Conservation (phyloP, 2,329 filamentous ascomycete genomes). For the Cordyceps javanica region DNA sequence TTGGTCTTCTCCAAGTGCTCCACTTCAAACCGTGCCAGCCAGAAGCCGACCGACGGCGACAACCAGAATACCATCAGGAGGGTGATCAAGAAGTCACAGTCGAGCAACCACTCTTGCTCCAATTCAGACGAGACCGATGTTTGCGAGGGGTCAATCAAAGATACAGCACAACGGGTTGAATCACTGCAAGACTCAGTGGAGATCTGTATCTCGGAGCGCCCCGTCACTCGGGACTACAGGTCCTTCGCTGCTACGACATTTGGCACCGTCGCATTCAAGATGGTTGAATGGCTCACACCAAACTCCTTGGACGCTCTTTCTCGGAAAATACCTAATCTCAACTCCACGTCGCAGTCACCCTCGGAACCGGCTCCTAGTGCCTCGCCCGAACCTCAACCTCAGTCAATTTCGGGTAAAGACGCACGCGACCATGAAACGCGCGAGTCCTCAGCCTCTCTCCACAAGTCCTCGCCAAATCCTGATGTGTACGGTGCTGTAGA, state of each 20-base stretch:
- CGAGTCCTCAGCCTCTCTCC: not conserved
- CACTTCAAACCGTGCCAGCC: slow-evolving; percentile 29
- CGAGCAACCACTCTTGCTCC: not conserved
- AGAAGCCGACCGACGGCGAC: slow-evolving; percentile 36
- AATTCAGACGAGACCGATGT: not conserved
- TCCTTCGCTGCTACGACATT: slow-evolving; percentile 60
- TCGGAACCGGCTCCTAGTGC: not conserved
- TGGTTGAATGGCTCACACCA: slow-evolving; percentile 65
- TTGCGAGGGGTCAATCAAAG: not conserved
- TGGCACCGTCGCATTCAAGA: slow-evolving; percentile 60
- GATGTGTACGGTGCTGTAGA: not conserved
- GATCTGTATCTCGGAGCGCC: slow-evolving; percentile 39
- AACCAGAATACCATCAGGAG: not conserved
- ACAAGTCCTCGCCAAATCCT: not conserved
- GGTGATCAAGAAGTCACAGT: not conserved
- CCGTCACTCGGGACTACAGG: slow-evolving; percentile 48
- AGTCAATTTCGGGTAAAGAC: not conserved
- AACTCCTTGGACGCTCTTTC: slow-evolving; percentile 46
- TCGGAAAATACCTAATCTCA: slow-evolving; percentile 22
- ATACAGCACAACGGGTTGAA: not conserved
- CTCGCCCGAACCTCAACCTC: not conserved
- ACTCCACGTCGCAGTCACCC: not conserved
- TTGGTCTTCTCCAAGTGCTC: slow-evolving; percentile 34
- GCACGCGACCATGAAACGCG: not conserved
- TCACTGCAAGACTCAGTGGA: slow-evolving; percentile 6